Conservation (phyloP, 169 alveolate genomes). For the Sarcocystis neurona region DNA sequence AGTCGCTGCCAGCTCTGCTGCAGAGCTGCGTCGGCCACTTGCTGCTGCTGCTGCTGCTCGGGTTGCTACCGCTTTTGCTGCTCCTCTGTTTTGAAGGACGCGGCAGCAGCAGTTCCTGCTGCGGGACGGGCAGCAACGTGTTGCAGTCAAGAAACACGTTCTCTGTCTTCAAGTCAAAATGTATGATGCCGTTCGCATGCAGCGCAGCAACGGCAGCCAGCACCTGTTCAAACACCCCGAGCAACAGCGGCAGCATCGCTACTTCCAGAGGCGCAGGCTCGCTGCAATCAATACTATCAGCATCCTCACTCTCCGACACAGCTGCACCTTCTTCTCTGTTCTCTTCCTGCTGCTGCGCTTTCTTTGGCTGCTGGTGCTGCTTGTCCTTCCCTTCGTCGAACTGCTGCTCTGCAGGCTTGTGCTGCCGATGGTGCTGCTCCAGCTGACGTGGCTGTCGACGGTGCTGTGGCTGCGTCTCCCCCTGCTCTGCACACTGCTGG, state of each 20-base stretch:
- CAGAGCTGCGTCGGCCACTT: background rate
- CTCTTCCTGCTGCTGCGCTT: no score
- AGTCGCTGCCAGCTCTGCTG: no score
- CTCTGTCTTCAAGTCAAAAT: constrained; percentile 92
- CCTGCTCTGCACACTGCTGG: background rate
- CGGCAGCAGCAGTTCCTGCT: constrained; percentile 16
- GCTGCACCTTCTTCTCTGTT: no score
- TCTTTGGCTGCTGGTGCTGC: no score
- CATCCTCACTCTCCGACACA: no score
- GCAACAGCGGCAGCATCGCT: constrained; percentile 27
- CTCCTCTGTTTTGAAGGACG: background rate
- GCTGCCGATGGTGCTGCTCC: no score
- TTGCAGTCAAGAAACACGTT: constrained; percentile 80
- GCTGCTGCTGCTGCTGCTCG: background rate
- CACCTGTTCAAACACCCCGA: constrained; percentile 79
- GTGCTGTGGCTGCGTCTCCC: no score
- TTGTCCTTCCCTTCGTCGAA: no score
- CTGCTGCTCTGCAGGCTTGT: no score
- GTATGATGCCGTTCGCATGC: constrained; percentile 87
- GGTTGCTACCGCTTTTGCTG: background rate
- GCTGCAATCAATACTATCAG: background rate
- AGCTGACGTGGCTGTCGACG: no score
- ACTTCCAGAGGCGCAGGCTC: background rate
- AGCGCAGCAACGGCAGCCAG: constrained; percentile 82
- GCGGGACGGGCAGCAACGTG: constrained; percentile 34